Evolutionary conservation across 2,329 filamentous ascomycete species (phyloP).

Genomic region (Colletotrichum euphorbiae): DNA sequence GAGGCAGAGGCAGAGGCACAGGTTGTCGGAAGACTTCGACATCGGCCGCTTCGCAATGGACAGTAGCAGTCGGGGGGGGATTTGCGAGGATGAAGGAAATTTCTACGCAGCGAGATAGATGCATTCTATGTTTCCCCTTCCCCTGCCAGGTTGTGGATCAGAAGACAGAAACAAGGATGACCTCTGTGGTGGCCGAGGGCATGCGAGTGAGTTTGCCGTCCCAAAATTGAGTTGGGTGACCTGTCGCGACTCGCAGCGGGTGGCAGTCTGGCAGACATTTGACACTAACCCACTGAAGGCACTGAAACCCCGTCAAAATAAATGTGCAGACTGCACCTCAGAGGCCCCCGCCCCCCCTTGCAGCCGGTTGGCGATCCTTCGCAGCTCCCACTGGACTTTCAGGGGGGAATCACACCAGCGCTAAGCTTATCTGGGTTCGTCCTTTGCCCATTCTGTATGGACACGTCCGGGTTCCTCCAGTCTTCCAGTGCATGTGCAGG

Average conservation of each 20-base stretch:
- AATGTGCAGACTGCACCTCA: too few relatives aligned
- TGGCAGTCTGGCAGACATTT: conserved; percentile 34
- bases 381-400: conserved; percentile 23
- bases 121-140: conserved; percentile 10
- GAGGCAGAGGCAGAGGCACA: background rate
- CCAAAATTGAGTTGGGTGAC: conserved; percentile 36
- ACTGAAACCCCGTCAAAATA: background rate
- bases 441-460: conserved; percentile 2
- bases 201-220: conserved; percentile 37
- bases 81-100: conserved; percentile 1
- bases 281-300: conserved; percentile 24
- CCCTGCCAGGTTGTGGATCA: background rate
- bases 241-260: conserved; percentile 38
- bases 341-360: conserved; percentile 20
- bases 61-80: background rate
- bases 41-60: background rate
- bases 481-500: too few relatives aligned
- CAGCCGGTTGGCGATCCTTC: conserved; percentile 28
- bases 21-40: conserved; percentile 7
- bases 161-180: background rate
- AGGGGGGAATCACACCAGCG: conserved; percentile 11
- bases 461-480: conserved; percentile 1
- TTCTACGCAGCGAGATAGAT: background rate
- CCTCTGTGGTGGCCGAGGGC: background rate
- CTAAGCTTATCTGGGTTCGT: conserved; percentile 35